Evolutionary conservation across 1,284 basidiomycete species (phyloP), one percentile per base, ranked within the genome.

Genomic region (Fistulina hepatica): DNA sequence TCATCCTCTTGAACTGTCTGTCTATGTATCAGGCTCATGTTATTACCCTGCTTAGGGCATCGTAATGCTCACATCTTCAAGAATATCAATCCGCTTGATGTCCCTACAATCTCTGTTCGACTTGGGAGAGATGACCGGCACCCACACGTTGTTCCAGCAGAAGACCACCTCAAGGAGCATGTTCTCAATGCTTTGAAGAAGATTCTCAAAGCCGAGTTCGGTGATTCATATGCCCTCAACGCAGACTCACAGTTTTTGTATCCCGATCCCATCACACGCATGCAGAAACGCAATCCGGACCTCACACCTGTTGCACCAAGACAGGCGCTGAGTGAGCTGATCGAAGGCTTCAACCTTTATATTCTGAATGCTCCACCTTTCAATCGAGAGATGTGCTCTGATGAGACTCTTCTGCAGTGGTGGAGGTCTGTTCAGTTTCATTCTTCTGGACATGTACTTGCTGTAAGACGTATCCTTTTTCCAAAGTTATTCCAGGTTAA

Each of bases 21-120:
- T 33, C 10, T 10, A 15, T 20, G 13, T 13, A 16, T 19, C 23
- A n/a, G 15, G 6, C 2, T 33, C 31, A 33, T 33, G 28, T 39
- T 11, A 34, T 23, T 25, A 17, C 17, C 10, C 37, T 36, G 8
- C 23, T 8, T 20, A 49, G 49, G 36, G 25, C 48, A 48, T 31
- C 42, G 43, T 1, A 36, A 40, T 5, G 43, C 49, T 11, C 23
- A 28, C 21, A 40, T 48, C 22, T 30, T 47, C 13, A 39, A 44
- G 26, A 30, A 33, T 40, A 44, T 36, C 21, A 48, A 45, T 40
- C 47, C 36, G 26, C 44, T 38, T 16, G 42, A 21, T 2, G 25
- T 48, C 12, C 33, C 28, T 21, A 39, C 41, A 5, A 23, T 45
- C 17, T 24, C 34, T 16, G 20, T 46, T 27, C 28, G 23, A 19